Percentiles rank a stretch among this genome's conserved stretches.
phyloP scores from a whole-genome alignment of 1,284 basidiomycete species.

The Pseudozyma sp. region DNA sequence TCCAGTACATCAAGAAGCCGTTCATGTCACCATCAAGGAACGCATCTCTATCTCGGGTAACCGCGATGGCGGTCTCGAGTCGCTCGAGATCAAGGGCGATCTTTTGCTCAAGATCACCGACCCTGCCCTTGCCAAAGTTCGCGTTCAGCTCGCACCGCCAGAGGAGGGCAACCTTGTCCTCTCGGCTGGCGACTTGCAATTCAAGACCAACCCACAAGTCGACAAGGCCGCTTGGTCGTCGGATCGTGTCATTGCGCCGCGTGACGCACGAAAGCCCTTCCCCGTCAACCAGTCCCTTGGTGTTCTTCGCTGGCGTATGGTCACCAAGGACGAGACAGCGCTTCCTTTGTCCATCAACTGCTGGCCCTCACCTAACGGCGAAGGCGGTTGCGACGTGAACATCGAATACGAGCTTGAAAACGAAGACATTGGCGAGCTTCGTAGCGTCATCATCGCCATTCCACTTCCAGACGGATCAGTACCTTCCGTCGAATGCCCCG shows the following conservation, averaged over 20 bases:
- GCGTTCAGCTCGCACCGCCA: conserved; percentile 76
- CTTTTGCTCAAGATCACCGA: conserved; percentile 90
- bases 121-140: conserved; percentile 79
- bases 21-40: conserved; percentile 89
- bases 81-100: conserved; percentile 91
- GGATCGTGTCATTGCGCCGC: conserved; percentile 81
- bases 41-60: conserved; percentile 82
- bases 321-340: conserved; percentile 88
- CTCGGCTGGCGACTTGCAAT: conserved; percentile 77
- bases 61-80: conserved; percentile 89
- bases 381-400: conserved; percentile 82
- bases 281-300: conserved; percentile 86
- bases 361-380: conserved; percentile 92
- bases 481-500: conserved; percentile 79
- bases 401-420: conserved; percentile 97
- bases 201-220: conserved; percentile 96
- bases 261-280: conserved; percentile 84
- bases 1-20: conserved; percentile 81
- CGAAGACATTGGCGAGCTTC: conserved; percentile 73
- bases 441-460: conserved; percentile 88
- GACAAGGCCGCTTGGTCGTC: conserved; percentile 81
- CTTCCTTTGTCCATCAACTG: conserved; percentile 93
- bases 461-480: conserved; percentile 87
- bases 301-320: conserved; percentile 87
- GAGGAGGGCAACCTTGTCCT: conserved; percentile 74